Percentiles rank a stretch among this genome's conserved stretches.
Conservation (phyloP, 305 asterid genomes). For the Striga hermonthica region DNA sequence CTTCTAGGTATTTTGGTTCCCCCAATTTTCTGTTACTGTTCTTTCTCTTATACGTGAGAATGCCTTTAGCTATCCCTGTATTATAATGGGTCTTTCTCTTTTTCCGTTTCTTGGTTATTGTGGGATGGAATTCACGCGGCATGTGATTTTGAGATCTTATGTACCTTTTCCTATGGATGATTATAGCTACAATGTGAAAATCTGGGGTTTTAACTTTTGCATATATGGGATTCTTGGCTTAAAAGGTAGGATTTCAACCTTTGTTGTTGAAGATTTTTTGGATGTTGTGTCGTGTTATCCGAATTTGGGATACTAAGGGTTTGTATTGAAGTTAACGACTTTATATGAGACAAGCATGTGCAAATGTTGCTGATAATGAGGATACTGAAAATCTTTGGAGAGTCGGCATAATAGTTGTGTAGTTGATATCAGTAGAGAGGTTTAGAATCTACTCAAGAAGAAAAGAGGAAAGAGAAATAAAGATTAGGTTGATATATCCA, state of each 20-base stretch:
- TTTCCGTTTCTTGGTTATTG: too few species aligned
- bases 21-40: background rate
- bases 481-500: background rate
- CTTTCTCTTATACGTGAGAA: background rate
- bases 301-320: constrained; percentile 1
- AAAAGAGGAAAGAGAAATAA: background rate
- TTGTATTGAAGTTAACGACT: constrained; percentile 11
- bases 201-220: too few species aligned
- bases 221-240: constrained; percentile 6
- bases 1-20: constrained; percentile 50
- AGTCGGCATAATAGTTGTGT: constrained; percentile 3
- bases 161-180: too few species aligned
- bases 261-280: constrained; percentile 5
- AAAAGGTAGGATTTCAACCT: background rate
- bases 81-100: background rate
- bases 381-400: background rate
- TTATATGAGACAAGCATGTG: too few species aligned
- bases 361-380: constrained; percentile 2
- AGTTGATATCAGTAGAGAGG: background rate
- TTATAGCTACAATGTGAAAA: too few species aligned
- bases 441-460: background rate
- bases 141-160: too few species aligned
- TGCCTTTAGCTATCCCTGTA: too few species aligned
- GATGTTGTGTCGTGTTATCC: constrained; percentile 5
- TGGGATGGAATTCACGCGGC: too few species aligned